Base-by-base conservation (phyloP, 495 filamentous ascomycete species). In the Oidiodendron maius region DNA sequence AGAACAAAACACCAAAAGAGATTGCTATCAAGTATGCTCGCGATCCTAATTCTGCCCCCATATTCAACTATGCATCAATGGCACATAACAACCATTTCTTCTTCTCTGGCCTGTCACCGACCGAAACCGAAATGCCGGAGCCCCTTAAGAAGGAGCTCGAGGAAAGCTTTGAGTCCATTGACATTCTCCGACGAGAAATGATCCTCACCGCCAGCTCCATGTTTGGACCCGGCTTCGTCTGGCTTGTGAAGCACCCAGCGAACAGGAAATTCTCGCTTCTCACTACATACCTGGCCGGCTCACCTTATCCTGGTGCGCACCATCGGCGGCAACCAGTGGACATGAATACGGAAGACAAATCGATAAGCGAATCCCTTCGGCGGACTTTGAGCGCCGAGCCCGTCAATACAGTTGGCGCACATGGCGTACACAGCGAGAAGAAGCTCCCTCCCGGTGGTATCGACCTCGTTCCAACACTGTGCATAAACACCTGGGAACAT, bases 161-260 rank as follows among this genome's bases (percentile, higher is more conserved):
- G 55, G 60, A 66, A 56, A 77, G 80, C 43, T 97, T 95, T 69
- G 81, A 84, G 58, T 88, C 84, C 55, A 68, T 91, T 56, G 83
- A 89, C 53, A 87, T 88, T 15, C 77, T 98, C 18, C 82, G 82
- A 61, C 66, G 71, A 52, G 83, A 91, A 55, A 82, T 97, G 67
- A 67, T 94, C 53, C 73, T 79, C 47, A 95, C 89, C 4, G 93
- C 94, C 46, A 70, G 77, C 52, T 75, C 80, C 65, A 96, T 97
- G 90, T 98, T 98, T 71, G 94, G 94, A 38, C 89, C 90, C 1
- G 93, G 84, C 45, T 97, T 91, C 71, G 89, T 97, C 56, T 98
- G 93, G 93, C 83, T 98, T 41, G 85, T 95, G 50, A 72, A 79
- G 54, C 64, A 63, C 5, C 56, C 60, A 24, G 49, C 11, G 3